Conservation (phyloP, 2,329 filamentous ascomycete genomes). For the Arthrobotrys entomopaga region DNA sequence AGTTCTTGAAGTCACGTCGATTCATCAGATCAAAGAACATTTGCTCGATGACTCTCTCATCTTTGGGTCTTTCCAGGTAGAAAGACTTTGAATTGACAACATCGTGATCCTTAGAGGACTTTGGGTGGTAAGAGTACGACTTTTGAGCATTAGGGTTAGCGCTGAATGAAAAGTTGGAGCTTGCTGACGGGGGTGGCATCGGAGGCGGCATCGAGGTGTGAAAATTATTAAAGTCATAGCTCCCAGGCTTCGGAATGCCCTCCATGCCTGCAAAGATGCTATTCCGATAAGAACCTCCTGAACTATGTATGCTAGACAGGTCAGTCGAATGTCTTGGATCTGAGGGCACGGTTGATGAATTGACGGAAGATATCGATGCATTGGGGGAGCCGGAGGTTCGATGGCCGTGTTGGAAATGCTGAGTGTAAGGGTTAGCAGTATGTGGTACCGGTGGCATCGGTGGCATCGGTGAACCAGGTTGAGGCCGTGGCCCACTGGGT, state of each 20-base stretch:
- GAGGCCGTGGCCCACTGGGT: constrained; percentile 41
- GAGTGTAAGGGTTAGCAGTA: constrained; percentile 55
- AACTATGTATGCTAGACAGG: constrained; percentile 70
- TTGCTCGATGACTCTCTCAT: constrained; percentile 85
- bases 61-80: constrained; percentile 76
- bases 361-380: constrained; percentile 62
- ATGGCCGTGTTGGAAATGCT: constrained; percentile 64
- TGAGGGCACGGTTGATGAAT: constrained; percentile 61
- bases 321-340: constrained; percentile 70
- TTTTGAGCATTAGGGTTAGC: constrained; percentile 34
- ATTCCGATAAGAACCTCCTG: constrained; percentile 52
- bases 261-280: constrained; percentile 54
- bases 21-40: constrained; percentile 96
- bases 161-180: constrained; percentile 47
- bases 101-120: constrained; percentile 29
- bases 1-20: constrained; percentile 95
- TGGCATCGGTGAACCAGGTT: constrained; percentile 20
- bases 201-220: not conserved
- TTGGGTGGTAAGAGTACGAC: constrained; percentile 32
- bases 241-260: constrained; percentile 45
- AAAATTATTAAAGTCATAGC: constrained; percentile 45
- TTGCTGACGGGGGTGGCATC: constrained; percentile 24
- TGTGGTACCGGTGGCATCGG: constrained; percentile 14
- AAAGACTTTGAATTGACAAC: constrained; percentile 67
- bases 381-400: constrained; percentile 66